phyloP scores from a whole-genome alignment of 177 flowering plant genomes.

The Vitis hybrid region DNA sequence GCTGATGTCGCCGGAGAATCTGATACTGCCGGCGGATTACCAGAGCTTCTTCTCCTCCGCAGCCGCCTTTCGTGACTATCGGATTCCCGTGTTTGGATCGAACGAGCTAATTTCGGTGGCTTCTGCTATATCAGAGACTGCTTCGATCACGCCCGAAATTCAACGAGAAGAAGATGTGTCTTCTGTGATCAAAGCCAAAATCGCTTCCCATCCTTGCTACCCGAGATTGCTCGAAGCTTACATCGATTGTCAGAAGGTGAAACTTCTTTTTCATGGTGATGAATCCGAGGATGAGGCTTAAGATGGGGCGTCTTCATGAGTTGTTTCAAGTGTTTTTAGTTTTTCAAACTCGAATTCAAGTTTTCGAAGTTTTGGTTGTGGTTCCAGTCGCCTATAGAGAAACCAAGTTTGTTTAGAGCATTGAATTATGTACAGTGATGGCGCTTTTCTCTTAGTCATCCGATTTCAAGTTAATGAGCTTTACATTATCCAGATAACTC shows the following conservation, averaged over 20 bases:
- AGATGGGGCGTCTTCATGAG: background rate
- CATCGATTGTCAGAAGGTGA: constrained; percentile 90
- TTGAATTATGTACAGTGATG: no score
- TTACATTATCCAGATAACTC: background rate
- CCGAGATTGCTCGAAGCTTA: constrained; percentile 79
- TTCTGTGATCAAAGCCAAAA: constrained; percentile 61
- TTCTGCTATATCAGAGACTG: constrained; percentile 37
- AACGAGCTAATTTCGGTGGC: constrained; percentile 47
- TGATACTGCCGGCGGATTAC: constrained; percentile 47
- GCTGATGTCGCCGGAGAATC: constrained; percentile 55
- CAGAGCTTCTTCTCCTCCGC: constrained; percentile 24
- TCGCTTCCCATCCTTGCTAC: constrained; percentile 82
- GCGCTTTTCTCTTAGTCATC: no score
- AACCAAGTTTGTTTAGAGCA: no score
- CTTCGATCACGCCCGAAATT: constrained; percentile 32
- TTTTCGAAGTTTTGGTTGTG: no score
- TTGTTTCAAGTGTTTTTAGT: background rate
- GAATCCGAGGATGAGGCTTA: no score
- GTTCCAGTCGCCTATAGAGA: no score
- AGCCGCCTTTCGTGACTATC: constrained; percentile 22
- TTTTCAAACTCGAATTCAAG: background rate
- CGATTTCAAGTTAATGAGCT: background rate
- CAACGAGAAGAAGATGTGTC: constrained; percentile 23
- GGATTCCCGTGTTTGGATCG: constrained; percentile 48
- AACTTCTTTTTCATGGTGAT: background rate